Conservation (phyloP, 2,329 filamentous ascomycete genomes). For the Xylaria sp. region DNA sequence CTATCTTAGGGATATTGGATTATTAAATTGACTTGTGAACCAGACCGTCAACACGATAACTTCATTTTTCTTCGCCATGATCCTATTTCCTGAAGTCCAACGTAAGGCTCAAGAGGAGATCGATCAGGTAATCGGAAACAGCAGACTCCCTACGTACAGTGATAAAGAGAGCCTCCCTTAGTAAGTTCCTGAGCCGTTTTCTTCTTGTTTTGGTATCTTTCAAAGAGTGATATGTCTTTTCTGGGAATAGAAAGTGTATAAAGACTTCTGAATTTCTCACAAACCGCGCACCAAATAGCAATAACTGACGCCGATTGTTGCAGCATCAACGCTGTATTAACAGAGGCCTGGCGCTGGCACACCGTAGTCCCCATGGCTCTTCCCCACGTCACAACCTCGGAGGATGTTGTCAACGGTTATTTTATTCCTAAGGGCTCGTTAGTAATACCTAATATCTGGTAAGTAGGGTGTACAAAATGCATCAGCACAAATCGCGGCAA, state of each 20-base stretch:
- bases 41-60: slow-evolving; percentile 55
- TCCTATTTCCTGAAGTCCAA: slow-evolving; percentile 57
- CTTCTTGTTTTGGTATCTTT: background rate
- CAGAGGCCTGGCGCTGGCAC: slow-evolving; percentile 45
- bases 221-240: background rate
- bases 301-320: background rate
- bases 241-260: background rate
- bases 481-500: no score
- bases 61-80: slow-evolving; percentile 60
- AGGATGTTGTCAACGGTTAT: slow-evolving; percentile 36
- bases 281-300: background rate
- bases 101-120: slow-evolving; percentile 49
- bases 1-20: background rate
- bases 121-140: slow-evolving; percentile 47
- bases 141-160: slow-evolving; percentile 42
- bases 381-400: slow-evolving; percentile 24
- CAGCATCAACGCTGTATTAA: slow-evolving; percentile 41
- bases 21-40: background rate
- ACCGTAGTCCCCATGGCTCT: slow-evolving; percentile 44
- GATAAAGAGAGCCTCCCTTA: slow-evolving; percentile 45
- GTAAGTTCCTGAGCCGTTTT: background rate
- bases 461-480: background rate
- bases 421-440: slow-evolving; percentile 37
- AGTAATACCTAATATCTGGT: slow-evolving; percentile 33
- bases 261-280: background rate